Evolutionary conservation across 2,329 filamentous ascomycete genomes (phyloP).

Genomic region (Orbilia brochopaga): DNA sequence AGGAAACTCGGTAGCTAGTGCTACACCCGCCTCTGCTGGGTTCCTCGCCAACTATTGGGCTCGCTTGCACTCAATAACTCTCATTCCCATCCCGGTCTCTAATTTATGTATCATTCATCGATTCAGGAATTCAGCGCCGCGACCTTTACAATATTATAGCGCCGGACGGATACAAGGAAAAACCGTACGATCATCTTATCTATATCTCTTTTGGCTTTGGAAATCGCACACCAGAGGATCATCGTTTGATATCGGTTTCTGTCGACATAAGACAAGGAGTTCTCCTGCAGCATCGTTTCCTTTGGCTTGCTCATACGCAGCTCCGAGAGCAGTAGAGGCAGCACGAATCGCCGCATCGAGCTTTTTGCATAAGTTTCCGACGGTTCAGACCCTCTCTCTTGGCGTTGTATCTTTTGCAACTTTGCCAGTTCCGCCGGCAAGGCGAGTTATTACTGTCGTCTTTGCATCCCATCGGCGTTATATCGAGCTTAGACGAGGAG

Average conservation of each 20-base stretch:
- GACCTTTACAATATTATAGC: slow-evolving; percentile 50
- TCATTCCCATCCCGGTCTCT: slow-evolving; percentile 15
- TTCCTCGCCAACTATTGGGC: neutral
- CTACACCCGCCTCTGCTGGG: slow-evolving; percentile 1
- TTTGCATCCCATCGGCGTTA: neutral
- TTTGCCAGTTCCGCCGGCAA: slow-evolving; percentile 27
- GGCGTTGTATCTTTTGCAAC: slow-evolving; percentile 27
- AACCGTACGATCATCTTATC: slow-evolving; percentile 34
- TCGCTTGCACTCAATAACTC: slow-evolving; percentile 11
- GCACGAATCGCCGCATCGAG: slow-evolving; percentile 16
- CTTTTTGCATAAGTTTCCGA: slow-evolving; percentile 43
- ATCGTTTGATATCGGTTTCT: neutral
- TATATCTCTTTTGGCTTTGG: neutral
- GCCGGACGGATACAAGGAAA: slow-evolving; percentile 13
- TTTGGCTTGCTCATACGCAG: neutral
- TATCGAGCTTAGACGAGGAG: slow-evolving; percentile 16
- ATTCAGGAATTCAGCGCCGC: slow-evolving; percentile 38
- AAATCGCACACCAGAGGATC: neutral
- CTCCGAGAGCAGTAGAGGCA: slow-evolving; percentile 5
- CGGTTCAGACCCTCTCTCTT: slow-evolving; percentile 20
- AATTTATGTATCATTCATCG: slow-evolving; percentile 51
- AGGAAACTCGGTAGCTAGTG: neutral
- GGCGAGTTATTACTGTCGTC: slow-evolving; percentile 18
- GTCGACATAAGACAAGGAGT: slow-evolving; percentile 5
- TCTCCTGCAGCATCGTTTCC: slow-evolving; percentile 15